Evolutionary conservation across 306 rosid species (phyloP), one percentile per base, ranked within the genome.

Genomic region (Ziziphus jujuba): DNA sequence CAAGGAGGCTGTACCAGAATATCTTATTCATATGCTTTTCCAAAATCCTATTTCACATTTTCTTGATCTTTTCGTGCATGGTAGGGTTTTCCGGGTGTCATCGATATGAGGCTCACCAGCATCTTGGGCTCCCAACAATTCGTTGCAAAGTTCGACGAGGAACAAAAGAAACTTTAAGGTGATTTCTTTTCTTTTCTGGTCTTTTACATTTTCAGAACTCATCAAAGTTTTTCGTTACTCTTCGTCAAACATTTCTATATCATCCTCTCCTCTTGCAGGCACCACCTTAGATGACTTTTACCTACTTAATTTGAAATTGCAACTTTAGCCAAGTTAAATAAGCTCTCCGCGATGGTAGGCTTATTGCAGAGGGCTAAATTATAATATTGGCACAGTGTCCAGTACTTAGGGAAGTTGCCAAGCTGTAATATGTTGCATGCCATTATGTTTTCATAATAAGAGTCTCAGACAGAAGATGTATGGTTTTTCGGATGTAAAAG

Each of bases 31-130:
- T 28, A 28, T 28, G 4, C 33, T 28, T 28, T 28, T 28, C 33
- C 33, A 28, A 28, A 28, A 28, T 28, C 33, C 33, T 28, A 61
- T 36, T 7, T 21, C 13, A 55, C 53, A 44, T 15, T 25, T 36
- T 10, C 53, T 36, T 10, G n/a, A 15, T 74, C 5, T 7, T 45
- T n/a, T 13, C 12, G 63, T 74, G 23, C 61, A 40, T 40, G 45
- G 14, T 35, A 90, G 98, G 98, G 68, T 93, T 93, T 80, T 93
- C 96, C 7, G 97, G 97, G 21, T 93, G 98, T 74, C 98, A 90
- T 72, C 98, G 97, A 38, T 90, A 82, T 0, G 98, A 93, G 67
- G 97, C 98, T 69, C 98, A 93, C 77, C 98, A 93, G 55, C 87
- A 79, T 56, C 93, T 90, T 28, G 96, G 97, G 31, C 91, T 93